Evolutionary conservation across 345 rosid species (phyloP), one percentile per base, ranked within the genome.

Genomic region (Pistacia atlantica): DNA sequence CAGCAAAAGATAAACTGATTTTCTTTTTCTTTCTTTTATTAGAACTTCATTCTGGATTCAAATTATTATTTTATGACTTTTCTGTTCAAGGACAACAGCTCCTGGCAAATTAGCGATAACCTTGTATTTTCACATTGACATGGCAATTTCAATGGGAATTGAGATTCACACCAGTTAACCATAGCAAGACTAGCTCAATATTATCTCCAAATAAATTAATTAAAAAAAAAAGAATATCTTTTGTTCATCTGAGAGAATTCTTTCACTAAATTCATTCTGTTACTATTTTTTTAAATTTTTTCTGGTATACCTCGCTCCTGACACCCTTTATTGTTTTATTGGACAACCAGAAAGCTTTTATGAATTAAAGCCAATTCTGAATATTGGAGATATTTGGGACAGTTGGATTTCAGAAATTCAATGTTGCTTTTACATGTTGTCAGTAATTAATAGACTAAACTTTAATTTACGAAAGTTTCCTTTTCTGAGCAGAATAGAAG

Each of bases 81-180:
- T 42, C 46, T 31, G n/a, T 28, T 61, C 65, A 63, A 63, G 46
- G 67, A 63, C 67, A 63, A 63, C 67, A 63, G 33, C 20, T 16
- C 17, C 17, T 31, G 65, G 65, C 14, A 60, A 63, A 33, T 11
- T 7, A 7, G 46, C 6, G 8, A 42, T 42, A 48, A 37, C 22
- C 11, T 11, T 35, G 7, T 35, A 60, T 64, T 37, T 64, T 64
- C 49, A 64, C 49, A 37, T 16, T 17, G 22, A 37, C 42, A 17
- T 64, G 48, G 18, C 49, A 37, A 35, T 64, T 33, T 17, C 46
- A 42, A 42, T 42, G 6, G 46, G 46, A 42, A 42, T 42, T 42
- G 46, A 42, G 46, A 42, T 42, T 42, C 46, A 42, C 9, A 42
- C 8, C 46, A 42, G 46, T 42, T 42, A 42, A 42, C 46, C 9